Conservation (phyloP, 352 stramenopile species). For the Pythium angustatum region DNA sequence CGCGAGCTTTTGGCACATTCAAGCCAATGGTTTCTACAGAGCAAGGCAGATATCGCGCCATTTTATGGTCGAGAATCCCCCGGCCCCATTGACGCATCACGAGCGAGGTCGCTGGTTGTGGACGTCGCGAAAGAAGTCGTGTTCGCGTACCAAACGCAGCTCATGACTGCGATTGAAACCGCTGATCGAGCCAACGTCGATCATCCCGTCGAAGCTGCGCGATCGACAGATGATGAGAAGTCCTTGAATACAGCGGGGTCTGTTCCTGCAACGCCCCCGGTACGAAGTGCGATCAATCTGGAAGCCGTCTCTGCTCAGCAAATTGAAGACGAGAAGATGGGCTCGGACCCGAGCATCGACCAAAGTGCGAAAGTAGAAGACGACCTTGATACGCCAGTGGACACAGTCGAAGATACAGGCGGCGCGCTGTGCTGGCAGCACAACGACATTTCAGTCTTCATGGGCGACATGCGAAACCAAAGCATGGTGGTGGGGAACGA, state of each 20-base stretch:
- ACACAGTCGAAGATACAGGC: constrained; percentile 5
- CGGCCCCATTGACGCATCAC: constrained; percentile 17
- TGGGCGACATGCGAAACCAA: constrained; percentile 42
- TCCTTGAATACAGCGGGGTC: too few species aligned
- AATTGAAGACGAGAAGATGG: not conserved
- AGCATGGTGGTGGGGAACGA: constrained; percentile 32
- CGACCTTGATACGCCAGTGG: not conserved
- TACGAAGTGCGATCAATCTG: not conserved
- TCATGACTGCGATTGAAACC: constrained; percentile 30
- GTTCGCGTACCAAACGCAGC: constrained; percentile 51
- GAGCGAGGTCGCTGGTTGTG: constrained; percentile 42
- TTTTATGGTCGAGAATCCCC: constrained; percentile 51
- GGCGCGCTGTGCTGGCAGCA: constrained; percentile 32
- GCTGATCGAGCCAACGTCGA: not conserved
- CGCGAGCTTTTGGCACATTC: constrained; percentile 54
- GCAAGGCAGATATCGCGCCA: constrained; percentile 59
- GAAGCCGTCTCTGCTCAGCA: not conserved
- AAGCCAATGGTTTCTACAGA: constrained; percentile 71
- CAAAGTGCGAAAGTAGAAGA: not conserved
- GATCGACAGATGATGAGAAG: not conserved
- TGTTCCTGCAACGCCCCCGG: too few species aligned
- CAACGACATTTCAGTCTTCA: constrained; percentile 59
- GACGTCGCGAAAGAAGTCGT: constrained; percentile 54
- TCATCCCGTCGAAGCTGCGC: not conserved
- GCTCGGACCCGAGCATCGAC: not conserved